Base-by-base conservation (phyloP, 2,329 filamentous ascomycete genomes). In the Aspergillus aculeatus region DNA sequence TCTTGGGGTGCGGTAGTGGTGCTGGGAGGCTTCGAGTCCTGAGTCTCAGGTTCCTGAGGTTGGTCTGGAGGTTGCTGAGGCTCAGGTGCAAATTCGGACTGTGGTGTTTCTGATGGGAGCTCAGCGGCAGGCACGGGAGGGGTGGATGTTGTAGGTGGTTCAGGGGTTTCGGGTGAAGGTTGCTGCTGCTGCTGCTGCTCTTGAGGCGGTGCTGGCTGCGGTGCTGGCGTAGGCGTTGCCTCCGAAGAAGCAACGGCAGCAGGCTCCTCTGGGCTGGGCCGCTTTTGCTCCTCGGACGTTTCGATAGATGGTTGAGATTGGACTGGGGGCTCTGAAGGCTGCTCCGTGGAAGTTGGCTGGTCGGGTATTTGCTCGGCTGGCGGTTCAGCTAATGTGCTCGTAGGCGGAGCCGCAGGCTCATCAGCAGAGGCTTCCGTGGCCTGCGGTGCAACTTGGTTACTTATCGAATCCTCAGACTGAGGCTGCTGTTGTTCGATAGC, bases 311-410 rank as follows among this genome's bases (percentile, higher is more conserved):
- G 24, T 31, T 55, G 41, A 16, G 53, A 29, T 31, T 55, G 41
- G 7, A 41, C n/a, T 19, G 54, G 59, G 5, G 52, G 35, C 24
- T 61, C 56, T 44, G 51, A 38, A 44, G 35, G 35, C 23, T 53
- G 32, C 2, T 53, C 35, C 16, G 32, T 21, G 50, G 50, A 26
- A 32, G 52, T 47, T 54, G 38, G 16, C 38, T 44, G 38, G 12
- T 19, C 38, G 38, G 16, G 38, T 16, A n/a, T 19, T 44, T 19
- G 38, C 6, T 44, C 38, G 6, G 16, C 38, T 19, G 38, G 16
- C 38, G 6, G 14, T 44, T 44, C 38, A 19, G 4, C 38, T 7
- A 16, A 3, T 4, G 16, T 44, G 38, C n/a, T 16, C 5, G 16
- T 4, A 44, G 38, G 16, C 16, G 38, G 12, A 44, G 38, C 38